These are phyloP conservation scores for Botrytis porri DNA, from an alignment of 2,329 filamentous ascomycete genomes.

Conservation along the genomic window DNA sequence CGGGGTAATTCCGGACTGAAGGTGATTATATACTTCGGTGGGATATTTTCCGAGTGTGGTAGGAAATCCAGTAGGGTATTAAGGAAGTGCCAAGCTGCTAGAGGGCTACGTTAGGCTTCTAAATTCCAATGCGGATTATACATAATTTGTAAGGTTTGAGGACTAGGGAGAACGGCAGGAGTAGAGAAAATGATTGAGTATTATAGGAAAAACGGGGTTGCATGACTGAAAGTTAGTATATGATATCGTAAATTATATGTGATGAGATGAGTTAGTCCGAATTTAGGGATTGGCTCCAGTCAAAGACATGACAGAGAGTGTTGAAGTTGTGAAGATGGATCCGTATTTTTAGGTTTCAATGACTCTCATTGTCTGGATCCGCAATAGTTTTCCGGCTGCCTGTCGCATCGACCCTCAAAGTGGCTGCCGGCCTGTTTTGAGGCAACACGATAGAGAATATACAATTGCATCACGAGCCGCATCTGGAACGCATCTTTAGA, in stretches of 20 bases:
- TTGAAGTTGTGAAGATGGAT: not conserved
- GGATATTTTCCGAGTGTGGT: not conserved
- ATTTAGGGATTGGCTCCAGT: not conserved
- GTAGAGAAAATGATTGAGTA: not conserved
- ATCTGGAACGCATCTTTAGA: not conserved
- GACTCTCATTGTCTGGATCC: not conserved
- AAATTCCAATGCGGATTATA: not conserved
- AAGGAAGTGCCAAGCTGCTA: not conserved
- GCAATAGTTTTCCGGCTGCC: not conserved
- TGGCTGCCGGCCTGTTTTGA: not conserved
- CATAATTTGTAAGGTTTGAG: no score
- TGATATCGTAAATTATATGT: not conserved
- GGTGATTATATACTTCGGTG: not conserved
- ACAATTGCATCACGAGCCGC: no score
- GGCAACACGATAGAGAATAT: not conserved
- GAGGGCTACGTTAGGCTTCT: not conserved
- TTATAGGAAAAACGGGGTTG: not conserved
- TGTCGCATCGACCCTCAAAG: not conserved
- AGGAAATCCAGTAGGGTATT: not conserved
- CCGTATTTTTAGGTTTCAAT: not conserved
- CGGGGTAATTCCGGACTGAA: not conserved
- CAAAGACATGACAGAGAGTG: not conserved
- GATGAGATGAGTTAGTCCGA: not conserved
- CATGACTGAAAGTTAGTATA: not conserved
- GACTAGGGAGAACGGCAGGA: not conserved